Percentiles rank a stretch among this genome's conserved stretches.
Conservation (phyloP, 768 basidiomycete species). For the Phlegmacium glaucopus region DNA sequence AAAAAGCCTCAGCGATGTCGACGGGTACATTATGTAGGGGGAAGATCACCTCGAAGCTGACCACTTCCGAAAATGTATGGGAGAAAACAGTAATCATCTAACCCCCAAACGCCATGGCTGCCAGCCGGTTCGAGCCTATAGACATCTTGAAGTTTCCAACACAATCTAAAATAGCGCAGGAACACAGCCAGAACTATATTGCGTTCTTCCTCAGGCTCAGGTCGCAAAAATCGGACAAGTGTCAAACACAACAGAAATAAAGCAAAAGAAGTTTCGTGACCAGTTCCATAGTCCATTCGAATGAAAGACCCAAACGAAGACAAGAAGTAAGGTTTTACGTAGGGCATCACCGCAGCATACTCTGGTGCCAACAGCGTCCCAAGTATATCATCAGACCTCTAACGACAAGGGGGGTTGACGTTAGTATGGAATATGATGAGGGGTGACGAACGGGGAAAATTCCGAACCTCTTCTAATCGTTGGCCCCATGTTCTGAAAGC, state of each 20-base stretch:
- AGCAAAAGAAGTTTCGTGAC: conserved; percentile 89
- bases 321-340: conserved; percentile 75
- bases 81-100: conserved; percentile 89
- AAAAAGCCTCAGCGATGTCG: conserved; percentile 6
- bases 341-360: conserved; percentile 46
- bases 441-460: conserved; percentile 4
- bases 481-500: conserved; percentile 85
- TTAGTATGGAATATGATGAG: conserved; percentile 6
- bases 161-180: conserved; percentile 73
- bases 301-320: conserved; percentile 87
- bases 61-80: conserved; percentile 90
- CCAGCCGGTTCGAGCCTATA: conserved; percentile 95
- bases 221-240: conserved; percentile 63
- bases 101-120: conserved; percentile 96
- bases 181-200: conserved; percentile 60
- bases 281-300: conserved; percentile 95
- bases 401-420: conserved; percentile 9
- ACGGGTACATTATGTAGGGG: conserved; percentile 5
- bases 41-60: conserved; percentile 68
- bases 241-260: conserved; percentile 72
- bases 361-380: conserved; percentile 43
- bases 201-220: conserved; percentile 59
- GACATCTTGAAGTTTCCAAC: conserved; percentile 82
- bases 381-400: conserved; percentile 57
- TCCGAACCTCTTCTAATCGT: conserved; percentile 70